phyloP scores from a whole-genome alignment of 2,329 filamentous ascomycete species.

The Penicillium sumatraense region DNA sequence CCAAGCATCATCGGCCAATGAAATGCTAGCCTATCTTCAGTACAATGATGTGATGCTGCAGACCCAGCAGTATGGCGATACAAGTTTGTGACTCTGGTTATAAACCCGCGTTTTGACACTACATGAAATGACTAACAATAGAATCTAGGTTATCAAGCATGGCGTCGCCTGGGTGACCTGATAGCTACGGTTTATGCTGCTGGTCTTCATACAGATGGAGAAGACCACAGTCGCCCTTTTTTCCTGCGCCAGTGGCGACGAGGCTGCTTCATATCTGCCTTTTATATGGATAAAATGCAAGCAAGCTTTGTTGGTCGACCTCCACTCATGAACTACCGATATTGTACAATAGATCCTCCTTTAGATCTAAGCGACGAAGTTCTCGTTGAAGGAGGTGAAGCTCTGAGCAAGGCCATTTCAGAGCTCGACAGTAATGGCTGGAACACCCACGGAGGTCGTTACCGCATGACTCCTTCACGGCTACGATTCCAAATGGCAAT shows the following conservation, averaged over 20 bases:
- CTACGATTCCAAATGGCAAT: constrained; percentile 34
- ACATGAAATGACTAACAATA: background rate
- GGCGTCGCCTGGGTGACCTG: constrained; percentile 54
- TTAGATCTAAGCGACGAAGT: constrained; percentile 37
- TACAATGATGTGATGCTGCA: constrained; percentile 37
- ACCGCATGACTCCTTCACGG: constrained; percentile 27
- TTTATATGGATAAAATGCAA: constrained; percentile 53
- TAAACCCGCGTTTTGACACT: constrained; percentile 25
- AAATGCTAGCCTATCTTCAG: constrained; percentile 41
- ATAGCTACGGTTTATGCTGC: constrained; percentile 53
- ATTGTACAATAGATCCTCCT: constrained; percentile 46
- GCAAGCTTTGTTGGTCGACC: constrained; percentile 57
- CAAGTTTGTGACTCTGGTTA: constrained; percentile 38
- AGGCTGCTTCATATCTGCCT: constrained; percentile 48
- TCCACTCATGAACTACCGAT: constrained; percentile 50
- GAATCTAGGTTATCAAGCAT: constrained; percentile 50
- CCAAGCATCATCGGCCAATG: constrained; percentile 37
- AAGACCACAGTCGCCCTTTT: constrained; percentile 35
- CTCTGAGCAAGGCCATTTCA: constrained; percentile 28
- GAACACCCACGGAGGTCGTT: constrained; percentile 24
- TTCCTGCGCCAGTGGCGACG: constrained; percentile 50
- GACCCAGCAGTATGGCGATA: constrained; percentile 41
- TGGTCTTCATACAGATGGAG: constrained; percentile 51
- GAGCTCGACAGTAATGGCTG: constrained; percentile 35
- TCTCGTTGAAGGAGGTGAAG: constrained; percentile 31